A percentile compares a stretch with the other conserved stretches of the same genome.
Conservation (phyloP, 1,139 yeast genomes). For the Geotrichum candidum region DNA sequence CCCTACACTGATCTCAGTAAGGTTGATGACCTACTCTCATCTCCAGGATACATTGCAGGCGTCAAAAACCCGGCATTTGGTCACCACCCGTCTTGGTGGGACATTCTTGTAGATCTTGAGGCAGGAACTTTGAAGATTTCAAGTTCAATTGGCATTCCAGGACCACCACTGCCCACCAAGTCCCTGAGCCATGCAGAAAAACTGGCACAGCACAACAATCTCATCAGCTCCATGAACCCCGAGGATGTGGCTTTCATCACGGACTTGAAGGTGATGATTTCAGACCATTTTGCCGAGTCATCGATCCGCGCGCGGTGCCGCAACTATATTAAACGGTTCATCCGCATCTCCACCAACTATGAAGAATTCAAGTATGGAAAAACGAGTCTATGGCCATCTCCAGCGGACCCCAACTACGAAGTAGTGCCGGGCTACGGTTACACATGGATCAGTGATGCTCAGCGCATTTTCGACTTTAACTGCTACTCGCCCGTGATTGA, state of each 20-base stretch:
- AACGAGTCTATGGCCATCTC: conserved; percentile 31
- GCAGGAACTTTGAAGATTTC: conserved; percentile 40
- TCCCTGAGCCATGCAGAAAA: background rate
- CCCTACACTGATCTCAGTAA: conserved; percentile 61
- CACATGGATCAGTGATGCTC: conserved; percentile 31
- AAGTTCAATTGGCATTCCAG: conserved; percentile 25
- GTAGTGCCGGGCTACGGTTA: conserved; percentile 34
- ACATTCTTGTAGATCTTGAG: conserved; percentile 53
- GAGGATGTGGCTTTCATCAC: conserved; percentile 33
- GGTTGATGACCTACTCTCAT: conserved; percentile 48
- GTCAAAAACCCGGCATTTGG: conserved; percentile 64
- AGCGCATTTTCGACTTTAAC: conserved; percentile 26
- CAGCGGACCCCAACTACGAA: conserved; percentile 22
- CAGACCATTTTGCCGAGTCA: conserved; percentile 34
- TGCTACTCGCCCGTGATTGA: conserved; percentile 31
- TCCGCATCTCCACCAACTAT: conserved; percentile 32
- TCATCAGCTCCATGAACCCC: conserved; percentile 18
- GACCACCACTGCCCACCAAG: conserved; percentile 15
- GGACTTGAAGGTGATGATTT: conserved; percentile 31
- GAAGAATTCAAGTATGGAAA: conserved; percentile 31
- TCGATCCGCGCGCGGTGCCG: conserved; percentile 33
- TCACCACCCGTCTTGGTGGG: conserved; percentile 54
- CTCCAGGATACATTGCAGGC: conserved; percentile 57
- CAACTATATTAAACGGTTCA: conserved; percentile 31
- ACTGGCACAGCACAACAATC: conserved; percentile 9